Base-by-base conservation (phyloP, 208 protist genomes). In the Naegleria gruberi region DNA sequence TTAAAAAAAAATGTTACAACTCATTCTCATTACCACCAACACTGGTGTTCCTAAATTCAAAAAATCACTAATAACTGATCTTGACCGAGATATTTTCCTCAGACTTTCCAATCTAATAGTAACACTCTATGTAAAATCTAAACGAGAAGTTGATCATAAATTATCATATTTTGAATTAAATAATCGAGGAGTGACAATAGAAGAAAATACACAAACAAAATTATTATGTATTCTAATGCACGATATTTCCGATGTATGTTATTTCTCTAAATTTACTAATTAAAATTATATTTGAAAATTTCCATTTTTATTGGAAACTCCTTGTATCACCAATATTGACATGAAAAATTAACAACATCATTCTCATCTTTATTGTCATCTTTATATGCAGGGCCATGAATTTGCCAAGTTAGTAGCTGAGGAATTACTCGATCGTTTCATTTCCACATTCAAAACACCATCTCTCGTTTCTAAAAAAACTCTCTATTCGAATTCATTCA, bases 161-260 rank as follows among this genome's bases (percentile, higher is more conserved):
- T n/a, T 77, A 37, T 37, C 17, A 2, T 37, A 77, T 77, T 77
- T 77, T 37, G 65, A 77, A 77, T n/a, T 77, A 19, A 77, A 37
- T n/a, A 77, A 77, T 77, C 0, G 65, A 77, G 65, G 30, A 77
- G 65, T 77, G 8, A 77, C 65, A 19, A 77, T 77, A 37, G 65
- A 37, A 8, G 65, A 77, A 77, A 77, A 77, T 77, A 77, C 30
- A 37, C 17, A 77, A 37, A 77, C 26, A 7, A 77, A 77, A 77
- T 37, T 77, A 37, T 77, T 77, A 77, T 77, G 65, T 77, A 77
- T 77, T 77, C 34, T 77, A 77, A 77, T 77, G 65, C 65, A 77
- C 26, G 65, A 77, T n/a, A 37, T 77, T 37, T 8, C 65, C 30
- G 65, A 77, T 77, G 65, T 77, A 77, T 37, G 65, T 77, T 37